phyloP scores from a whole-genome alignment of 768 basidiomycete species.

The Mycena galopus region DNA sequence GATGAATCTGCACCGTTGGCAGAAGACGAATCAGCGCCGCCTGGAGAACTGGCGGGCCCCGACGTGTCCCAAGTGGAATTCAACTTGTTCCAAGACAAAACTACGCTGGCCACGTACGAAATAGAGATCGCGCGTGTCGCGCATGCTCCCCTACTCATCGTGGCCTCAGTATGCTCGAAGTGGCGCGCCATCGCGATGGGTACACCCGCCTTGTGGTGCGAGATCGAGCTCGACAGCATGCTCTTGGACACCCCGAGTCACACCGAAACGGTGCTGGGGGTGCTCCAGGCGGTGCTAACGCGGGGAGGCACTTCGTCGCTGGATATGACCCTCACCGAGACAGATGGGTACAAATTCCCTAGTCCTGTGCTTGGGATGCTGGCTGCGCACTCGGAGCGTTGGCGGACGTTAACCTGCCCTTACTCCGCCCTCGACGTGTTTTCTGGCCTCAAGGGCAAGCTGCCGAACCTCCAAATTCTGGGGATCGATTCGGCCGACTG shows the following conservation, averaged over 20 bases:
- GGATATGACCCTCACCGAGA: neutral
- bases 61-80: too few relatives aligned
- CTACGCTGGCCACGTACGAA: too few relatives aligned
- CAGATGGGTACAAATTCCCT: neutral
- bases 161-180: too few relatives aligned
- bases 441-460: neutral
- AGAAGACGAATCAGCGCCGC: too few relatives aligned
- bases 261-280: too few relatives aligned
- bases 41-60: too few relatives aligned
- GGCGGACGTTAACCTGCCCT: neutral
- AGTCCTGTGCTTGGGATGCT: neutral
- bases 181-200: neutral
- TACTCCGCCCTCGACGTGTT: neutral
- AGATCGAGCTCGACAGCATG: neutral
- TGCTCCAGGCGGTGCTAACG: neutral
- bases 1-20: too few relatives aligned
- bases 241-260: neutral
- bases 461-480: neutral
- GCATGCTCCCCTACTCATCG: too few relatives aligned
- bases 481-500: too few relatives aligned
- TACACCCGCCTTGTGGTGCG: neutral
- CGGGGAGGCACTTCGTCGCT: neutral
- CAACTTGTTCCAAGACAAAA: too few relatives aligned
- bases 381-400: neutral
- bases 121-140: too few relatives aligned